A percentile compares a stretch with the other conserved stretches of the same genome.
Evolutionary conservation across 495 filamentous ascomycete genomes (phyloP).

Genomic region (Darksidea phi): DNA sequence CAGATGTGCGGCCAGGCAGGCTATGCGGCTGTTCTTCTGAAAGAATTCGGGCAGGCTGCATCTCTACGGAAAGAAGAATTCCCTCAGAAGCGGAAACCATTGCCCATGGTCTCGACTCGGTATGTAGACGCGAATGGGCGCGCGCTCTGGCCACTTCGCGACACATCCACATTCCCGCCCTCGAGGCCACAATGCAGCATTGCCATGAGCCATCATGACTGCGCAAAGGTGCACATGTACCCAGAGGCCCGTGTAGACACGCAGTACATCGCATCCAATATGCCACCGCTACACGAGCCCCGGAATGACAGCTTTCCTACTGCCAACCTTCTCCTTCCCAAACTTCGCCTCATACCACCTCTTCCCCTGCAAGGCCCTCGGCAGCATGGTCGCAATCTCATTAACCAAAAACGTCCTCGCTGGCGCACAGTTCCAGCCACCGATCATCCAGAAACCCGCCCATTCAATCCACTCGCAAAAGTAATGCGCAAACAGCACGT

Average conservation of each 20-base stretch:
- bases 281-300: constrained; percentile 56
- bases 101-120: neutral
- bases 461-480: constrained; percentile 96
- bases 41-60: too few species aligned
- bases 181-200: neutral
- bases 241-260: neutral
- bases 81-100: neutral
- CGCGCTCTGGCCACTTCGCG: too few species aligned
- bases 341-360: constrained; percentile 89
- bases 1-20: too few species aligned
- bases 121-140: neutral
- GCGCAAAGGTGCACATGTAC: neutral
- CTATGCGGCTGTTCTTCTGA: neutral
- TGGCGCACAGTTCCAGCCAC: constrained; percentile 58
- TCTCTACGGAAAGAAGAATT: too few species aligned
- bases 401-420: constrained; percentile 80
- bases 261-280: neutral
- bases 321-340: constrained; percentile 71
- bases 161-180: too few species aligned
- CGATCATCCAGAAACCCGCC: constrained; percentile 79
- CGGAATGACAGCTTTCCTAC: constrained; percentile 79
- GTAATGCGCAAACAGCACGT: constrained; percentile 88
- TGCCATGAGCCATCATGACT: neutral
- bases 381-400: constrained; percentile 85
- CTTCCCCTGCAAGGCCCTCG: constrained; percentile 77